A percentile compares a stretch with the other conserved stretches of the same genome.
Conservation (phyloP, 148 eudicot species). For the Amaranthus palmeri region DNA sequence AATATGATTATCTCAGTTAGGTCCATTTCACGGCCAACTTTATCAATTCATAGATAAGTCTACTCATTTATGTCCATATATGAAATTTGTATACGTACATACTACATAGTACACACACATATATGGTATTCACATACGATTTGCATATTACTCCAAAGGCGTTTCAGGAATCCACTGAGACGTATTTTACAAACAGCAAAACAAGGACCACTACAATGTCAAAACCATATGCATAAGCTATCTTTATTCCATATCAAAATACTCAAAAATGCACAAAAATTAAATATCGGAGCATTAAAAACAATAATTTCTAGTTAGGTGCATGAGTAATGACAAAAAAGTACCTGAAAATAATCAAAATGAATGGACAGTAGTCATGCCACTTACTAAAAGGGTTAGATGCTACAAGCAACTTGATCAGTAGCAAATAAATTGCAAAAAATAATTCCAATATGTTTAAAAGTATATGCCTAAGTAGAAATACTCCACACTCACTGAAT, state of each 20-base stretch:
- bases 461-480: conserved; percentile 33
- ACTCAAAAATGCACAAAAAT: conserved; percentile 9
- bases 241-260: conserved; percentile 13
- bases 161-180: conserved; percentile 10
- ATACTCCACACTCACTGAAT: conserved; percentile 13
- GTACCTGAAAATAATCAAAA: conserved; percentile 12
- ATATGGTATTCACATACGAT: background rate
- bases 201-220: background rate
- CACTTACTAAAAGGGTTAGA: conserved; percentile 34
- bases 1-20: background rate
- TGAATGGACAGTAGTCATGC: conserved; percentile 29
- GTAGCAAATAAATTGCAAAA: conserved; percentile 18
- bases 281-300: conserved; percentile 10
- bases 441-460: conserved; percentile 23
- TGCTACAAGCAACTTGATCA: conserved; percentile 34
- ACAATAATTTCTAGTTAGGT: conserved; percentile 5
- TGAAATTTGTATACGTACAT: background rate
- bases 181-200: background rate
- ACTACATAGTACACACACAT: too few species aligned
- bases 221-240: conserved; percentile 4
- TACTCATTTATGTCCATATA: background rate
- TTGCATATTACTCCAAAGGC: background rate
- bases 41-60: background rate
- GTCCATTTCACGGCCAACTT: background rate
- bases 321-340: conserved; percentile 12